Conservation (phyloP, 768 basidiomycete genomes). For the Russula olivacea region DNA sequence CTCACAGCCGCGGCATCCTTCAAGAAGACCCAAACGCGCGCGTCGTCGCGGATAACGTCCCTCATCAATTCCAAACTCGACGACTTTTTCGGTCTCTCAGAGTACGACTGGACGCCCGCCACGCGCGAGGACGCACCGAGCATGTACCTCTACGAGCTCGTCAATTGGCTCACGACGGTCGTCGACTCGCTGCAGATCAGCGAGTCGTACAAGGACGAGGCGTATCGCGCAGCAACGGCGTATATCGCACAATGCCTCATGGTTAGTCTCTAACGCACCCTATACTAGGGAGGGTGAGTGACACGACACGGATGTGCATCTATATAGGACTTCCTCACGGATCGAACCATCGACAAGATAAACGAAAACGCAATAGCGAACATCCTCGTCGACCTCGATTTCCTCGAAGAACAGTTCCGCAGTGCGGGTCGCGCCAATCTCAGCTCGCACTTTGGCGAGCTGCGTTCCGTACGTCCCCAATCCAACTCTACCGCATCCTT, state of each 20-base stretch:
- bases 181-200: conserved; percentile 86
- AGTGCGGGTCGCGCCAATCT: conserved; percentile 68
- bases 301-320: background rate
- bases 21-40: conserved; percentile 56
- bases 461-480: conserved; percentile 61
- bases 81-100: conserved; percentile 91
- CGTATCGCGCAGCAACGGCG: conserved; percentile 80
- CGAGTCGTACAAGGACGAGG: conserved; percentile 80
- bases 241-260: conserved; percentile 86
- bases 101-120: conserved; percentile 89
- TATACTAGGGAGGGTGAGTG: background rate
- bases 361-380: conserved; percentile 90
- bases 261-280: conserved; percentile 43
- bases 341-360: conserved; percentile 66
- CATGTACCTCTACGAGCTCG: conserved; percentile 90
- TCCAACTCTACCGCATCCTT: no score
- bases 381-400: conserved; percentile 78
- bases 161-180: conserved; percentile 94
- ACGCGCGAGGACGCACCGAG: conserved; percentile 71
- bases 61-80: conserved; percentile 90
- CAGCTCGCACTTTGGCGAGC: conserved; percentile 65
- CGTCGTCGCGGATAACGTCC: conserved; percentile 68
- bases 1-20: conserved; percentile 63
- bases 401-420: conserved; percentile 82
- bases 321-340: conserved; percentile 66